Conservation (phyloP, 1,284 basidiomycete genomes). For the Acaromyces ingoldii region DNA sequence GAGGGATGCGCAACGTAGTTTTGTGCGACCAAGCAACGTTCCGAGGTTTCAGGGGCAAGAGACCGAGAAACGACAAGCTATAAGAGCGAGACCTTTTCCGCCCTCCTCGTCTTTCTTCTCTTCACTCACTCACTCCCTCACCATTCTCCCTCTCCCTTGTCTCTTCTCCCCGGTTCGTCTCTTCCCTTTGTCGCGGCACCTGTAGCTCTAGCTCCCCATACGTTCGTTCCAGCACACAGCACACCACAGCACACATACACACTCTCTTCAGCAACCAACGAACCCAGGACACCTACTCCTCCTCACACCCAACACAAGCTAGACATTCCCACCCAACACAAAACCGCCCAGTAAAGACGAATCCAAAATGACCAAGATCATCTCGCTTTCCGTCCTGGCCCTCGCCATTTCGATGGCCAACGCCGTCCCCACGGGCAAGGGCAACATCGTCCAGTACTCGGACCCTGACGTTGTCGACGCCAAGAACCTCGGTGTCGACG, state of each 20-base stretch:
- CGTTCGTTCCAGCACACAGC: background rate
- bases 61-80: too few species aligned
- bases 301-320: background rate
- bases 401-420: conserved; percentile 1
- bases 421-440: background rate
- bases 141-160: background rate
- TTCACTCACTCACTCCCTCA: background rate
- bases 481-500: conserved; percentile 3
- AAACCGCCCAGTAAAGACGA: background rate
- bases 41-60: too few species aligned
- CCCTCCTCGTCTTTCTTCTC: background rate
- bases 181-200: background rate
- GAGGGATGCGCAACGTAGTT: too few species aligned
- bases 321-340: too few species aligned
- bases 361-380: background rate
- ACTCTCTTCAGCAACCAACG: background rate
- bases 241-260: background rate
- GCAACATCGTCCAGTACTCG: background rate
- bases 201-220: too few species aligned
- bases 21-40: too few species aligned
- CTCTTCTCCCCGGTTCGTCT: background rate
- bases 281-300: background rate
- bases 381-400: background rate
- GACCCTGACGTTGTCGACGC: conserved; percentile 1
- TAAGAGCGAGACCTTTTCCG: background rate